Percentiles rank a stretch among this genome's conserved stretches.
Evolutionary conservation across 805 yeast genomes (phyloP).

Genomic region (Ogataea nitratoaversa): DNA sequence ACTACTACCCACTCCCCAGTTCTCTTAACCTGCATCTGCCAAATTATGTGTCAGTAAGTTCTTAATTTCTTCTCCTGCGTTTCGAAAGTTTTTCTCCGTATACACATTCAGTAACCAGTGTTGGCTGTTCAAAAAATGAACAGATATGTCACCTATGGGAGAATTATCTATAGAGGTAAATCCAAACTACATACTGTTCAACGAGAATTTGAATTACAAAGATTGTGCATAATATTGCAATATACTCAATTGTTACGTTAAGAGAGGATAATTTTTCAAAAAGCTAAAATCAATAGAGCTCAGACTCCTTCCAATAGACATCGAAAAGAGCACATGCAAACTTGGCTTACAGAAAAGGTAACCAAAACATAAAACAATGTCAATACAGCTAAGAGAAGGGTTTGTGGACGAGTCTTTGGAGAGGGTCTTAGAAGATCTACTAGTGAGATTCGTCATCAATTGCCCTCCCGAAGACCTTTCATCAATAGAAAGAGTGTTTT

Average conservation of each 20-base stretch:
- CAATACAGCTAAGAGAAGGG: conserved; percentile 34
- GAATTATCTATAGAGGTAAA: too few species aligned
- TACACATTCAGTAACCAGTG: too few species aligned
- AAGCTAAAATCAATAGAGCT: too few species aligned
- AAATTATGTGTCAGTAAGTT: neutral
- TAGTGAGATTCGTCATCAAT: conserved; percentile 86
- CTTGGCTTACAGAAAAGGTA: conserved; percentile 5
- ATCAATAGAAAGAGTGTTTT: conserved; percentile 75
- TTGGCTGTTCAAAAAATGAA: too few species aligned
- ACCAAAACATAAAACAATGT: conserved; percentile 30
- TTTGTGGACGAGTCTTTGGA: conserved; percentile 65
- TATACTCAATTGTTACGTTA: neutral
- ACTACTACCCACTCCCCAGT: too few species aligned
- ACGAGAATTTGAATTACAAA: too few species aligned
- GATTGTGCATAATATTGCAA: too few species aligned
- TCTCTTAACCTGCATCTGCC: neutral
- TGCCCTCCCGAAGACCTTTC: conserved; percentile 89
- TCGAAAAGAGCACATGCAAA: neutral
- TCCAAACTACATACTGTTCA: too few species aligned
- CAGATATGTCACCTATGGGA: too few species aligned
- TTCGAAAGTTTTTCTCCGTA: neutral
- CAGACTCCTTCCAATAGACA: neutral
- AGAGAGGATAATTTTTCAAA: too few species aligned
- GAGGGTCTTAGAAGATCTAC: conserved; percentile 75
- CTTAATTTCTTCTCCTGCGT: neutral